phyloP scores from a whole-genome alignment of 2,329 filamentous ascomycete species.

The Delphinella strobiligena region DNA sequence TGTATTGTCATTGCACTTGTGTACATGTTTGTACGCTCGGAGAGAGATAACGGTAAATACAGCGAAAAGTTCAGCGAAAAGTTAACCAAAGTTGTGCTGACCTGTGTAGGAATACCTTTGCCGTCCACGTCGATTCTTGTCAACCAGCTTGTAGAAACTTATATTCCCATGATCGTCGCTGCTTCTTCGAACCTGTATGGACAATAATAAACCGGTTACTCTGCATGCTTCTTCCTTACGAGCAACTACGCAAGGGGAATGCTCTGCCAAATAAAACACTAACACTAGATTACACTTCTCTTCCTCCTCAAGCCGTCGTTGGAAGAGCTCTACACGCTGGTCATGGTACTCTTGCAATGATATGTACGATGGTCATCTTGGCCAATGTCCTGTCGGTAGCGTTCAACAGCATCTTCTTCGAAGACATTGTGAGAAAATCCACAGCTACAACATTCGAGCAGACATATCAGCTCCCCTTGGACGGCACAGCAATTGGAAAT shows the following conservation, averaged over 20 bases:
- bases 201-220: slow-evolving; percentile 41
- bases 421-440: slow-evolving; percentile 15
- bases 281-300: slow-evolving; percentile 40
- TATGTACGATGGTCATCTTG: slow-evolving; percentile 38
- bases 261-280: slow-evolving; percentile 19
- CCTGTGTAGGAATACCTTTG: slow-evolving; percentile 21
- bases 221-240: slow-evolving; percentile 43
- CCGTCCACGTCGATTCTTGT: slow-evolving; percentile 25
- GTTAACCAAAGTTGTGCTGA: not conserved
- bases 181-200: slow-evolving; percentile 49
- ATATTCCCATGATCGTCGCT: slow-evolving; percentile 42
- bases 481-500: slow-evolving; percentile 16
- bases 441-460: slow-evolving; percentile 6
- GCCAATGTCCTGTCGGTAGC: slow-evolving; percentile 43
- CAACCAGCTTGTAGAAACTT: slow-evolving; percentile 33
- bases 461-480: slow-evolving; percentile 16
- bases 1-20: not conserved
- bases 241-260: slow-evolving; percentile 34
- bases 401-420: slow-evolving; percentile 39
- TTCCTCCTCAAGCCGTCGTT: slow-evolving; percentile 42
- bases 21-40: not conserved
- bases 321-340: slow-evolving; percentile 32
- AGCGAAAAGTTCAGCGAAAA: not conserved
- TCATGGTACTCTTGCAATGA: slow-evolving; percentile 34
- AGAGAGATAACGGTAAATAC: not conserved